These are phyloP conservation scores for Neonectria ditissima DNA, from an alignment of 2,329 filamentous ascomycete genomes.

Conservation along the genomic window DNA sequence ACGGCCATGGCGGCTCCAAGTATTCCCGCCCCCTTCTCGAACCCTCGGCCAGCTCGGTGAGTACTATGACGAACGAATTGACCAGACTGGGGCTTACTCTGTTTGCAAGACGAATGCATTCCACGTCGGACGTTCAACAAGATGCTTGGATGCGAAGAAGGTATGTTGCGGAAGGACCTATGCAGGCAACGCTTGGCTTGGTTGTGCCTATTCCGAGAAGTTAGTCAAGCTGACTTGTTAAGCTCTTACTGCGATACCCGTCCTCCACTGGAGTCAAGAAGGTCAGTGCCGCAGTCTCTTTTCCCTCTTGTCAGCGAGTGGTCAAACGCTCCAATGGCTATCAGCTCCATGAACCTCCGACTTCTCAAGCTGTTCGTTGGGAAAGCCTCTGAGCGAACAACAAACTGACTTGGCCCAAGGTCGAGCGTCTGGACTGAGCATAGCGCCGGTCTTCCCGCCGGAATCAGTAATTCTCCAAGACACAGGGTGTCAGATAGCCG, in stretches of 20 bases:
- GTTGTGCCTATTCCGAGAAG: not conserved
- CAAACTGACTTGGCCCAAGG: constrained; percentile 31
- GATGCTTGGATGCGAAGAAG: constrained; percentile 38
- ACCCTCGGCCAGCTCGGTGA: constrained; percentile 44
- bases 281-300: constrained; percentile 30
- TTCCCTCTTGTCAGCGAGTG: not conserved
- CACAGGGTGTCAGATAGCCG: constrained; percentile 60
- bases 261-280: constrained; percentile 36
- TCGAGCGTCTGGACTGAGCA: constrained; percentile 42
- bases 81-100: constrained; percentile 24
- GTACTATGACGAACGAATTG: not conserved
- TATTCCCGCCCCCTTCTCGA: constrained; percentile 35
- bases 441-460: constrained; percentile 17
- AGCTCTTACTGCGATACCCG: constrained; percentile 33
- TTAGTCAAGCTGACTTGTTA: constrained; percentile 20
- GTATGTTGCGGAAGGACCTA: constrained; percentile 22
- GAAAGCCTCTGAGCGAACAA: not conserved
- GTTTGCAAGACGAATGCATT: constrained; percentile 35
- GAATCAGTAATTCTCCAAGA: constrained; percentile 21
- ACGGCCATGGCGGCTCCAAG: constrained; percentile 28
- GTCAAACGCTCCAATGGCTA: not conserved
- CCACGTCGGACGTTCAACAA: constrained; percentile 37
- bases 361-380: not conserved
- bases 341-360: not conserved
- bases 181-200: not conserved